These are phyloP conservation scores for Cymbopogon flexuosus DNA, from an alignment of 202 grass and related monocot genomes.

Conservation along the genomic window DNA sequence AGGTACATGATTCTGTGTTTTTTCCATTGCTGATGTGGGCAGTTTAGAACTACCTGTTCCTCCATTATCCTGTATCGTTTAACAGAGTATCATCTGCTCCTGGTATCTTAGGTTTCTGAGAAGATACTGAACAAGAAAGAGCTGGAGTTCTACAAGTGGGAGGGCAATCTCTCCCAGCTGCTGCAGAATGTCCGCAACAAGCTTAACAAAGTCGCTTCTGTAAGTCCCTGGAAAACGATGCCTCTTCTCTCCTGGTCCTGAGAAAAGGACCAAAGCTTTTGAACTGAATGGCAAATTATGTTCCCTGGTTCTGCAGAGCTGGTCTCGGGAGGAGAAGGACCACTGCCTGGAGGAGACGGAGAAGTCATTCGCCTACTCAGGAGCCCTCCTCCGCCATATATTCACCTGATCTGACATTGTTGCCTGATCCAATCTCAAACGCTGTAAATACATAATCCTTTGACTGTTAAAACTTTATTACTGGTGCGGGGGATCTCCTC, in stretches of 20 bases:
- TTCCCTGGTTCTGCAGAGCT: slow-evolving; percentile 34
- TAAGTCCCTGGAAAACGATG: not conserved
- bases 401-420: slow-evolving; percentile 40
- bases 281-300: not conserved
- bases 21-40: not conserved
- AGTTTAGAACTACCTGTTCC: not conserved
- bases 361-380: slow-evolving; percentile 75
- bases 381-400: slow-evolving; percentile 58
- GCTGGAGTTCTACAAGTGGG: slow-evolving; percentile 93
- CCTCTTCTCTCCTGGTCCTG: not conserved
- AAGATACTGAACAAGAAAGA: slow-evolving; percentile 88
- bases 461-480: not conserved
- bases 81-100: not conserved
- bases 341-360: slow-evolving; percentile 82
- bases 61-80: not conserved
- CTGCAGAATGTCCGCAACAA: slow-evolving; percentile 73
- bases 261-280: not conserved
- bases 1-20: too few relatives aligned
- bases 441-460: slow-evolving; percentile 39
- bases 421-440: not conserved
- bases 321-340: slow-evolving; percentile 80
- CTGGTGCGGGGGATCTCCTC: not conserved
- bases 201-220: slow-evolving; percentile 49
- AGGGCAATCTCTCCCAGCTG: slow-evolving; percentile 62
- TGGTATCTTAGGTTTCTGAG: slow-evolving; percentile 56